Evolutionary conservation across 2,329 filamentous ascomycete species (phyloP).

Genomic region (Neopestalotiopsis clavispora): DNA sequence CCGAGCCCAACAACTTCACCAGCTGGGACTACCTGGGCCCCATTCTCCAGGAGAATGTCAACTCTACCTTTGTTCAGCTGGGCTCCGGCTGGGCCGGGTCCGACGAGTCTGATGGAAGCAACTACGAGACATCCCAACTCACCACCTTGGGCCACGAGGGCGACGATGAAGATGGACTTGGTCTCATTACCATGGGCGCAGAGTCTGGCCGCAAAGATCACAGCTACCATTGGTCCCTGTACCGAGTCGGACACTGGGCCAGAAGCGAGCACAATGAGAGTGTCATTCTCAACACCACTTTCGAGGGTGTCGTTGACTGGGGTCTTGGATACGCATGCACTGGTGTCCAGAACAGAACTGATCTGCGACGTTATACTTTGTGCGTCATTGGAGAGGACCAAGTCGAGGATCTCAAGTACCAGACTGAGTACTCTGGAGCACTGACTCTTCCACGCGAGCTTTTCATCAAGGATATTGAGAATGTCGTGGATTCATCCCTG

Average conservation of each 20-base stretch:
- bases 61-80: neutral
- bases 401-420: neutral
- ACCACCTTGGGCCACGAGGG: neutral
- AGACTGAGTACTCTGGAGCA: neutral
- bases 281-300: neutral
- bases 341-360: neutral
- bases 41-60: neutral
- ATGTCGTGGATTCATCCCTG: neutral
- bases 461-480: neutral
- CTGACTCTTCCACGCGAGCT: neutral
- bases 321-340: neutral
- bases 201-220: neutral
- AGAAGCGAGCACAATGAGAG: neutral
- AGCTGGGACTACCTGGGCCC: neutral
- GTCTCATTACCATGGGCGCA: neutral
- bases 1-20: neutral
- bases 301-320: neutral
- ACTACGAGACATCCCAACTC: neutral
- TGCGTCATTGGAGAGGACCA: neutral
- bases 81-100: neutral
- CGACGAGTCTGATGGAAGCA: neutral
- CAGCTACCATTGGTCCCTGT: neutral
- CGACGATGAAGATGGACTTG: neutral
- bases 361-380: neutral
- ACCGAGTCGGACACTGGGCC: neutral